phyloP scores from a whole-genome alignment of 441 rosid species.

The Bruguiera hainesii region DNA sequence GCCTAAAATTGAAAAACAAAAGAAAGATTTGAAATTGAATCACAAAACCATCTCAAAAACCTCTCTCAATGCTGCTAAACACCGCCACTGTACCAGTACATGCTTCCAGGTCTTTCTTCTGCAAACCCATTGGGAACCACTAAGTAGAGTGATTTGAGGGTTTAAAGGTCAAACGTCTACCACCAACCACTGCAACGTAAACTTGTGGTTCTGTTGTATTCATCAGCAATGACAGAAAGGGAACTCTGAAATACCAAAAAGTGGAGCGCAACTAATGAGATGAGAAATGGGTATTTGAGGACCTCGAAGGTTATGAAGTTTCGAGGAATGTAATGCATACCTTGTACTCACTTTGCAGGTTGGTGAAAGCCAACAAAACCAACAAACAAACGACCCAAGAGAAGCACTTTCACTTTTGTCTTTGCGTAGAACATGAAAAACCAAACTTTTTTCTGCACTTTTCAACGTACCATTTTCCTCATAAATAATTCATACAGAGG shows the following conservation, averaged over 20 bases:
- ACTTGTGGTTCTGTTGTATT: constrained; percentile 15
- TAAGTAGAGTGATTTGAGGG: background rate
- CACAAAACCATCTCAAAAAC: constrained; percentile 17
- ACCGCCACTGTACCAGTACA: too few relatives aligned
- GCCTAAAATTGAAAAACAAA: constrained; percentile 12
- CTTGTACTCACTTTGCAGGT: constrained; percentile 32
- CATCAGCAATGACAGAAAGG: constrained; percentile 28
- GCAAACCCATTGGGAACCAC: constrained; percentile 21
- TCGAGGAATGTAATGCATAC: constrained; percentile 31
- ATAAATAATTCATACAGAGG: background rate
- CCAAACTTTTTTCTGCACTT: constrained; percentile 7
- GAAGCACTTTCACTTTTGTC: constrained; percentile 41
- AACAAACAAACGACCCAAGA: constrained; percentile 18
- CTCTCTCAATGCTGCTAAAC: too few relatives aligned
- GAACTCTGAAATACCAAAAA: constrained; percentile 25
- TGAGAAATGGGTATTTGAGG: background rate
- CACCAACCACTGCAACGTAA: background rate
- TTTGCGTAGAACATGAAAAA: constrained; percentile 19
- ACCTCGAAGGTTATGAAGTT: constrained; percentile 10
- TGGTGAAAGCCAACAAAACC: constrained; percentile 32
- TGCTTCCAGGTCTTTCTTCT: constrained; percentile 12
- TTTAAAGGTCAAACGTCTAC: background rate
- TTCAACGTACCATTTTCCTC: background rate
- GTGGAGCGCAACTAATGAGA: background rate
- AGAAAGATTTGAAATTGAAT: constrained; percentile 2